Evolutionary conservation across 2,329 filamentous ascomycete species (phyloP).

Genomic region (Sordariomycetes sp.): DNA sequence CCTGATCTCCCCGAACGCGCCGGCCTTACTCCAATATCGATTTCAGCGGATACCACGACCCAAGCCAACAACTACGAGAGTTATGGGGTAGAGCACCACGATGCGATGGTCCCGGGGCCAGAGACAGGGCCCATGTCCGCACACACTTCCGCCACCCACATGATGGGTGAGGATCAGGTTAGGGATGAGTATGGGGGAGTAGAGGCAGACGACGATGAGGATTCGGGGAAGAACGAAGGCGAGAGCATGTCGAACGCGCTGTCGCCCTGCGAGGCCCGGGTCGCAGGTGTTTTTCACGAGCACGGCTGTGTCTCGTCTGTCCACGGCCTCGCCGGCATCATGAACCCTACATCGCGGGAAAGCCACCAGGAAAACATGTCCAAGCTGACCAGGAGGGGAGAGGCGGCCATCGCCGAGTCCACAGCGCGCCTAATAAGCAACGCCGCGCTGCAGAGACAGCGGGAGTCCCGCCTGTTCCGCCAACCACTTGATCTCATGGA

Average conservation of each 20-base stretch:
- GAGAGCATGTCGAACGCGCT: slow-evolving; percentile 9
- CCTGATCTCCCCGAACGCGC: too few species aligned
- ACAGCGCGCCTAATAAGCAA: slow-evolving; percentile 23
- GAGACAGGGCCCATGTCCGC: too few species aligned
- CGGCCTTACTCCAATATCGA: too few species aligned
- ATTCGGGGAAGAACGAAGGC: neutral
- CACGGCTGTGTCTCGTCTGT: slow-evolving; percentile 22
- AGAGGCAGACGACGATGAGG: neutral
- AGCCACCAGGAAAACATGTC: slow-evolving; percentile 18
- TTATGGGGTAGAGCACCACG: too few species aligned
- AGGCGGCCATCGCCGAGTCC: slow-evolving; percentile 15
- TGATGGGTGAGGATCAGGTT: too few species aligned
- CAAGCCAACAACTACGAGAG: too few species aligned
- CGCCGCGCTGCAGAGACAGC: slow-evolving; percentile 20
- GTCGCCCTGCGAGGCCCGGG: slow-evolving; percentile 21
- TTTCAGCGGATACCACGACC: too few species aligned
- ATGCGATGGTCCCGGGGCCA: too few species aligned
- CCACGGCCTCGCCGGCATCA: slow-evolving; percentile 22
- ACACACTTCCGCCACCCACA: too few species aligned
- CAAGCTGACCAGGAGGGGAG: slow-evolving; percentile 15
- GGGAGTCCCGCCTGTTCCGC: slow-evolving; percentile 18
- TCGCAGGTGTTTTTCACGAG: slow-evolving; percentile 22
- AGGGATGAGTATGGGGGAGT: neutral
- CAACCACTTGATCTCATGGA: slow-evolving; percentile 19
- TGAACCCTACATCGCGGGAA: slow-evolving; percentile 18